Conservation (phyloP, 495 filamentous ascomycete species). For the Penicilliopsis zonata region DNA sequence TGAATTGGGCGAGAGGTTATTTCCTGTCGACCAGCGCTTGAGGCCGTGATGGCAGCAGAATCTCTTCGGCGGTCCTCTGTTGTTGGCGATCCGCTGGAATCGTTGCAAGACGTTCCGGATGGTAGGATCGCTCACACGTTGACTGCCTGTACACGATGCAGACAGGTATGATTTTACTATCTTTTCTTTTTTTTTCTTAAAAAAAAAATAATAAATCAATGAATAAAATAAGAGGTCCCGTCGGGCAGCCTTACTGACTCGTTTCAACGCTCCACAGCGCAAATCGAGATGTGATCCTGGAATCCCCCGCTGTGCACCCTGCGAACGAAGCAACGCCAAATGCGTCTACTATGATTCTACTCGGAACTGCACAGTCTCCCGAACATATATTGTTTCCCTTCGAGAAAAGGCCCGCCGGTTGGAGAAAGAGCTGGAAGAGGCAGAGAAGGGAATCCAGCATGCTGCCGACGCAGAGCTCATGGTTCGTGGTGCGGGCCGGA, state of each 20-base stretch:
- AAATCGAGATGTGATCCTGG: conserved; percentile 92
- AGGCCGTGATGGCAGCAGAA: no score
- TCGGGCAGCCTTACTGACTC: no score
- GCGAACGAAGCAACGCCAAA: conserved; percentile 74
- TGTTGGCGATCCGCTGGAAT: no score
- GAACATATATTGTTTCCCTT: conserved; percentile 78
- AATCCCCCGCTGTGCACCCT: conserved; percentile 81
- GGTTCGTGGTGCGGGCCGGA: conserved; percentile 69
- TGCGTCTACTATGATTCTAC: conserved; percentile 92
- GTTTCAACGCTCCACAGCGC: conserved; percentile 52
- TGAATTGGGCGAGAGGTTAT: no score
- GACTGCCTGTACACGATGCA: conserved; percentile 77
- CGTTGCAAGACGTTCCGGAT: conserved; percentile 22
- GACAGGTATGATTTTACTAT: conserved; percentile 48
- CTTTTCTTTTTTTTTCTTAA: conserved; percentile 2
- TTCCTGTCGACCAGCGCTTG: no score
- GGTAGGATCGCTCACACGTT: conserved; percentile 64
- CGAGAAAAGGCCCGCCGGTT: conserved; percentile 69
- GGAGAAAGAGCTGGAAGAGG: conserved; percentile 56
- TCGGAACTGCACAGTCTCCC: conserved; percentile 62
- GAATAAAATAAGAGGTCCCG: no score
- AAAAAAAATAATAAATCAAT: no score
- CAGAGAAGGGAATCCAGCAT: conserved; percentile 53
- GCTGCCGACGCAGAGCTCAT: conserved; percentile 64
- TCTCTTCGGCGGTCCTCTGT: no score